Base-by-base conservation (phyloP, 371 early-diverging fungal species). In the Chytridium lagenaria region DNA sequence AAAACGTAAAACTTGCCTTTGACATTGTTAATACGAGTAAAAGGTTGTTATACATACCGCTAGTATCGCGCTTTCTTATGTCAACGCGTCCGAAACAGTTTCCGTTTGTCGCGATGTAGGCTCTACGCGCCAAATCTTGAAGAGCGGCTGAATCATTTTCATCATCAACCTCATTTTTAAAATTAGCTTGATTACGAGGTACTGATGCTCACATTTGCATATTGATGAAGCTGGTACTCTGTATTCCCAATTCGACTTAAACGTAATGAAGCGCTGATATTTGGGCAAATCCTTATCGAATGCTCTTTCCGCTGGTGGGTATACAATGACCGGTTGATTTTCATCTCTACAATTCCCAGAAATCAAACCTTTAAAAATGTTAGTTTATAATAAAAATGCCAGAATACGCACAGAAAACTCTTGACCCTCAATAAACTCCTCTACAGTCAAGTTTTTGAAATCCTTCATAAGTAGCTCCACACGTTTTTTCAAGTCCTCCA, bases 51-150 rank as follows among this genome's bases (percentile, higher is more conserved):
- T 10, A 23, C 71, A 28, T 71, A 71, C 73, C 74, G 67, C 71
- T 76, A 22, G 68, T 72, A 57, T 75, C 76, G 1, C 79, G 71
- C 50, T 75, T 79, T 19, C 79, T 52, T 37, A 79, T 69, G 51
- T 80, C 80, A 63, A 80, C 81, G 30, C 81, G 73, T 16, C 81
- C 81, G 38, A 75, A 80, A 16, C 75, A 79, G 40, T 77, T 80
- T 16, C 81, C 81, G 15, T 73, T 68, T 12, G 72, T 72, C 23
- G 81, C 78, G 23, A 78, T 79, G 51, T 80, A 80, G 5, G 78
- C 78, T n/a, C 81, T 68, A 1, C 81, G 75, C 1, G 81, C 81
- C 12, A 80, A 55, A 66, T 80, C 81, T 65, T 78, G 81, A 37
- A 80, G 66, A 1, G 78, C 81, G 16, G 51, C 57, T 23, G 51